Evolutionary conservation across 345 rosid species (phyloP).

Genomic region (Erodium maritimum): DNA sequence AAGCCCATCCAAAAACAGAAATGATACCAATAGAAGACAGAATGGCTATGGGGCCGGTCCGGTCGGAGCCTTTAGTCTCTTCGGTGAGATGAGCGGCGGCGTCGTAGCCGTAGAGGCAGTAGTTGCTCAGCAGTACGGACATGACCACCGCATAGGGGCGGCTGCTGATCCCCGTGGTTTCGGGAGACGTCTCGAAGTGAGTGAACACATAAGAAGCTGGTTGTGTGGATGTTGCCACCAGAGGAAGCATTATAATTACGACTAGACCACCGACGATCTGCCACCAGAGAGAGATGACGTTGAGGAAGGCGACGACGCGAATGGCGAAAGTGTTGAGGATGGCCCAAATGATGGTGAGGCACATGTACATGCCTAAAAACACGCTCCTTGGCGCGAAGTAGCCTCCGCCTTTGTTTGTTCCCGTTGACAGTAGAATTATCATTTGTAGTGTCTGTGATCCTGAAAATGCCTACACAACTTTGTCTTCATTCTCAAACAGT

Average conservation of each 20-base stretch:
- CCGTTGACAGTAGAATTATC: conserved; percentile 10
- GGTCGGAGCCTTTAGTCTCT: conserved; percentile 14
- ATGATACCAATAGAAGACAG: conserved; percentile 13
- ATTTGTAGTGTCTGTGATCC: conserved; percentile 15
- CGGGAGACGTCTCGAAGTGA: conserved; percentile 7
- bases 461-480: conserved; percentile 15
- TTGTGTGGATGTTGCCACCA: conserved; percentile 5
- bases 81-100: conserved; percentile 16
- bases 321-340: conserved; percentile 15
- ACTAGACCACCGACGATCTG: conserved; percentile 11
- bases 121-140: conserved; percentile 12
- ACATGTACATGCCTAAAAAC: conserved; percentile 9
- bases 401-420: conserved; percentile 12
- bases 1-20: conserved; percentile 11
- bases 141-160: conserved; percentile 12
- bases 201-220: conserved; percentile 13
- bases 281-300: conserved; percentile 14
- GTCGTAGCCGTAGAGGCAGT: conserved; percentile 16
- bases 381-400: conserved; percentile 7
- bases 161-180: conserved; percentile 7
- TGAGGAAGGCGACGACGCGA: conserved; percentile 7
- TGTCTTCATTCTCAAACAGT: too few relatives aligned
- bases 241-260: conserved; percentile 7
- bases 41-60: conserved; percentile 5
- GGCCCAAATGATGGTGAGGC: conserved; percentile 9